Conservation (phyloP, 352 stramenopile genomes). For the Globisporangium ultimum region DNA sequence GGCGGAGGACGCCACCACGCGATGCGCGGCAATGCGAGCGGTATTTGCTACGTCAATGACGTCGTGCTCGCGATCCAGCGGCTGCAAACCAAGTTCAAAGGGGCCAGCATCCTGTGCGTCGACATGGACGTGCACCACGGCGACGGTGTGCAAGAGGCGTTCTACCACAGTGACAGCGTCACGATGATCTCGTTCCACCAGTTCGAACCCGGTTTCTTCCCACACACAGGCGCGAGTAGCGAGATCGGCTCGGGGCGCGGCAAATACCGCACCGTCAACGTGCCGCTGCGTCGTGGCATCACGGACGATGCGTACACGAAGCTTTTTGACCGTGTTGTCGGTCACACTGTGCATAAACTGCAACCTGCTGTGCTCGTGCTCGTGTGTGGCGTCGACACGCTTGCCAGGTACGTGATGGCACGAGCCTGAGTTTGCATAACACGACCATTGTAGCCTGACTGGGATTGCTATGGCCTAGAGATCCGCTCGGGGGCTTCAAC, state of each 20-base stretch:
- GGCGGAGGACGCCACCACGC: conserved; percentile 65
- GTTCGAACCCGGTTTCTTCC: conserved; percentile 44
- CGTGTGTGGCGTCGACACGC: conserved; percentile 67
- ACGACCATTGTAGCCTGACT: not conserved
- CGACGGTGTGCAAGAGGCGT: conserved; percentile 53
- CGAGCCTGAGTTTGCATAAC: not conserved
- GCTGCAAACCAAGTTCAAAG: conserved; percentile 13
- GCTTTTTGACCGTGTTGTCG: conserved; percentile 40
- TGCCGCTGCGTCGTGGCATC: conserved; percentile 54
- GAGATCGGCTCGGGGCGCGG: conserved; percentile 27
- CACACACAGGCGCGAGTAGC: conserved; percentile 27
- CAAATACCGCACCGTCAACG: conserved; percentile 54
- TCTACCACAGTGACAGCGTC: conserved; percentile 47
- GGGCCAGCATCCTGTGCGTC: conserved; percentile 32
- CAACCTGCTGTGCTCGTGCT: conserved; percentile 52
- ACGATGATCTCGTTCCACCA: conserved; percentile 59
- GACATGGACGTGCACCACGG: conserved; percentile 69
- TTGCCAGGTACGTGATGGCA: conserved; percentile 21
- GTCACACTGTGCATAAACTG: conserved; percentile 33
- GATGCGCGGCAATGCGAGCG: conserved; percentile 46
- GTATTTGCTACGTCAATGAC: conserved; percentile 78
- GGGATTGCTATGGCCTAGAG: conserved; percentile 12
- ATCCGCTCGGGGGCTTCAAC: conserved; percentile 46
- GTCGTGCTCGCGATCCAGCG: conserved; percentile 46
- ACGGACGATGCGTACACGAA: conserved; percentile 44